A percentile compares a stretch with the other conserved stretches of the same genome.
Evolutionary conservation across 306 rosid species (phyloP).

Genomic region (Carpinus fangiana): DNA sequence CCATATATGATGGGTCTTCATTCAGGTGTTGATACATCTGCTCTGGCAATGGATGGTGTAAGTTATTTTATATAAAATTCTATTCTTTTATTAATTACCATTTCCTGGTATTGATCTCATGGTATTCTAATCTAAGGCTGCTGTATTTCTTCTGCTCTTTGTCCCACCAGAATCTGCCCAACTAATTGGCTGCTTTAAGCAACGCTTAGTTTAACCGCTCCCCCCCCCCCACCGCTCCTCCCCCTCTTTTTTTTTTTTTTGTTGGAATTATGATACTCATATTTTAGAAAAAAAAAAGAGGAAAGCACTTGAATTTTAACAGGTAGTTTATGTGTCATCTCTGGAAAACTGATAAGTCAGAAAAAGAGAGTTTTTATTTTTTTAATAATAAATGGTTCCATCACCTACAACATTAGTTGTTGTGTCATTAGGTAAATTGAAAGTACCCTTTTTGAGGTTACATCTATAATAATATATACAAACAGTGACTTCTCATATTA

Average conservation of each 20-base stretch:
- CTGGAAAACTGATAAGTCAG: neutral
- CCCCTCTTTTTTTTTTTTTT: neutral
- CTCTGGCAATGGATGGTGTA: constrained; percentile 86
- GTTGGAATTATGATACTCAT: neutral
- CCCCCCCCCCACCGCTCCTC: neutral
- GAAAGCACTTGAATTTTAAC: neutral
- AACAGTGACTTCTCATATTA: neutral
- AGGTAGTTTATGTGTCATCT: neutral
- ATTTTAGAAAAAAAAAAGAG: neutral
- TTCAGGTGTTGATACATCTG: constrained; percentile 90
- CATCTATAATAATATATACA: neutral
- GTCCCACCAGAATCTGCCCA: neutral
- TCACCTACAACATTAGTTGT: neutral
- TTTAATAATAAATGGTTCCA: neutral
- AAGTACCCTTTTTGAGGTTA: neutral
- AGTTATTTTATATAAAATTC: constrained; percentile 41
- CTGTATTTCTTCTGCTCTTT: neutral
- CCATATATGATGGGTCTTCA: constrained; percentile 99
- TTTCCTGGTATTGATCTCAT: constrained; percentile 1
- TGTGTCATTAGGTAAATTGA: neutral
- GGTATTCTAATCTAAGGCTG: neutral
- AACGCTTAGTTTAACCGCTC: neutral
- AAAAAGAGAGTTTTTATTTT: neutral
- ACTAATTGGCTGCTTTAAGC: neutral
- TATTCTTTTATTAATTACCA: constrained; percentile 12